Conservation (phyloP, 2,329 filamentous ascomycete genomes). For the Alternaria incomplexa region DNA sequence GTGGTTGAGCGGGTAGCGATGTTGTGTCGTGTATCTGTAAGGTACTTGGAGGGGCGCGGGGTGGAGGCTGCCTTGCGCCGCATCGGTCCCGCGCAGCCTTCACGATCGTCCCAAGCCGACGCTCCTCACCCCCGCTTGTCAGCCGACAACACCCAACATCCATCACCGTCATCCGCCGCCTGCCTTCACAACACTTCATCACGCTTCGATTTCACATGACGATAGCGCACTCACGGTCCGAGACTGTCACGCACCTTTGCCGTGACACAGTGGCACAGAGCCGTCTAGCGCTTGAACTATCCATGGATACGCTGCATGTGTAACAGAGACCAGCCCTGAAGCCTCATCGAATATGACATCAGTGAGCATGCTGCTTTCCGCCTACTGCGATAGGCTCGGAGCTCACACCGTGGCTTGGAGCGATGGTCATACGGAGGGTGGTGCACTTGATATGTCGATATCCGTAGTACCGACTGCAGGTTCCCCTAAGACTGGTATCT, state of each 20-base stretch:
- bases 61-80: conserved; percentile 5
- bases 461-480: not conserved
- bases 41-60: conserved; percentile 13
- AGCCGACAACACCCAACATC: not conserved
- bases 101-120: not conserved
- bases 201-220: not conserved
- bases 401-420: not conserved
- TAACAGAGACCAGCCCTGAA: not conserved
- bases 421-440: not conserved
- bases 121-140: not conserved
- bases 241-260: not conserved
- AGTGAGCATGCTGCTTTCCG: not conserved
- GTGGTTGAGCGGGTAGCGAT: not conserved
- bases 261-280: not conserved
- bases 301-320: not conserved
- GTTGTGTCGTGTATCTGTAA: conserved; percentile 3
- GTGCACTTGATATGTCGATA: not conserved
- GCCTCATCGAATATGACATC: not conserved
- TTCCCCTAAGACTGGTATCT: not conserved
- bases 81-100: not conserved
- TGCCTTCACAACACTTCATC: not conserved
- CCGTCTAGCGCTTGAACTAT: not conserved
- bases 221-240: not conserved
- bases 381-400: not conserved
- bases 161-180: not conserved